Conservation (phyloP, 2,329 filamentous ascomycete species). For the Sordariomycetes sp. region DNA sequence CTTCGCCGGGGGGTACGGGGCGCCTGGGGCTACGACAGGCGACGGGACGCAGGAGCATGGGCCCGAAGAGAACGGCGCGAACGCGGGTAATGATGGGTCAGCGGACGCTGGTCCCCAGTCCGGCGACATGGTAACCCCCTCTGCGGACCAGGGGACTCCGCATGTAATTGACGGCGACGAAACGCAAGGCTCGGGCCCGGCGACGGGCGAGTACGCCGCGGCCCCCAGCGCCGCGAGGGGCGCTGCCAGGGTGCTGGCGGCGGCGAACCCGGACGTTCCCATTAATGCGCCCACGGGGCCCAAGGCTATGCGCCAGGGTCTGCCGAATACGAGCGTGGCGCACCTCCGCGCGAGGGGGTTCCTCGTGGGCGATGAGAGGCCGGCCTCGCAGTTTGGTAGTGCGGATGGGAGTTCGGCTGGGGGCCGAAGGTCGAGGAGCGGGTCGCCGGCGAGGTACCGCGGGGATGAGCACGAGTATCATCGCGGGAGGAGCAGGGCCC, state of each 20-base stretch:
- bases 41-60: neutral
- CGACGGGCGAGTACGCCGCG: slow-evolving; percentile 5
- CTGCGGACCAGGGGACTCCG: neutral
- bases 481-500: slow-evolving; percentile 13
- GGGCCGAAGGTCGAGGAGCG: slow-evolving; percentile 27
- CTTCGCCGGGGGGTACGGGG: slow-evolving; percentile 6
- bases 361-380: slow-evolving; percentile 26
- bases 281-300: slow-evolving; percentile 80
- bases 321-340: slow-evolving; percentile 65
- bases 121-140: neutral
- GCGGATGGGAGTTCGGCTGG: neutral
- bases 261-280: slow-evolving; percentile 25
- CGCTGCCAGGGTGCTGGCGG: neutral
- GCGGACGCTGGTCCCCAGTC: neutral
- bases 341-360: slow-evolving; percentile 27
- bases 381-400: slow-evolving; percentile 10
- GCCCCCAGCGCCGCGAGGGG: slow-evolving; percentile 6
- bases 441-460: slow-evolving; percentile 22
- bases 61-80: neutral
- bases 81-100: neutral
- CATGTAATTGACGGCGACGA: neutral
- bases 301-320: slow-evolving; percentile 83
- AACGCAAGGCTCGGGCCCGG: neutral
- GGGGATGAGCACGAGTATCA: slow-evolving; percentile 7
- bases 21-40: neutral